Percentiles rank a stretch among this genome's conserved stretches.
Conservation (phyloP, 2,329 filamentous ascomycete genomes). For the Alternaria sp. region DNA sequence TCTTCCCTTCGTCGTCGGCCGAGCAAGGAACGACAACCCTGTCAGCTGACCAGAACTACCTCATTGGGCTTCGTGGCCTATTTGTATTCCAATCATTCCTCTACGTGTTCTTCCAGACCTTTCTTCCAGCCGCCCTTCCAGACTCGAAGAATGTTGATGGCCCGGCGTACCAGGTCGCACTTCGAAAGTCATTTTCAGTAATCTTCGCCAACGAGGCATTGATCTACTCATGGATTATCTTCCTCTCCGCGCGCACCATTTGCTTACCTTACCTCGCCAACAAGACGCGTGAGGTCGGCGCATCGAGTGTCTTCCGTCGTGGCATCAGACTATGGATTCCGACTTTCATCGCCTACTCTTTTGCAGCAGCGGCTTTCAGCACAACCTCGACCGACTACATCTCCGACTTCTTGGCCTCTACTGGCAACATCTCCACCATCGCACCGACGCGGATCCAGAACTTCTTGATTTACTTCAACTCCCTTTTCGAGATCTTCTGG, state of each 20-base stretch:
- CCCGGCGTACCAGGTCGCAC: constrained; percentile 48
- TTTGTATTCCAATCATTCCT: constrained; percentile 53
- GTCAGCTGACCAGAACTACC: constrained; percentile 41
- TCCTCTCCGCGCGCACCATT: constrained; percentile 54
- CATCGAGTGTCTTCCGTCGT: constrained; percentile 52
- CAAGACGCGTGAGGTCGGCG: constrained; percentile 43
- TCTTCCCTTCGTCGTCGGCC: constrained; percentile 17
- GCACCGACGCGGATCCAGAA: constrained; percentile 45
- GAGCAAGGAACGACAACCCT: constrained; percentile 11
- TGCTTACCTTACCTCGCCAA: constrained; percentile 52
- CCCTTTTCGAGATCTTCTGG: constrained; percentile 57
- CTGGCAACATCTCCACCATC: constrained; percentile 49
- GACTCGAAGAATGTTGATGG: constrained; percentile 47
- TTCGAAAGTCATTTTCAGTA: constrained; percentile 55
- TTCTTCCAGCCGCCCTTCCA: constrained; percentile 51
- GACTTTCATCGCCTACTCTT: constrained; percentile 49
- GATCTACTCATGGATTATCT: constrained; percentile 55
- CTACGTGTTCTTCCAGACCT: constrained; percentile 55
- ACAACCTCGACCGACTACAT: constrained; percentile 42
- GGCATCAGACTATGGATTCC: constrained; percentile 53
- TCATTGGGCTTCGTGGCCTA: constrained; percentile 55
- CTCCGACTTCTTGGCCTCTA: constrained; percentile 44
- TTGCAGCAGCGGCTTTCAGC: constrained; percentile 48
- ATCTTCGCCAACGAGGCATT: constrained; percentile 55
- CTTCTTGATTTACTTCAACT: constrained; percentile 54